Conservation (phyloP, 2,329 filamentous ascomycete genomes). For the Trichoderma lentiforme region DNA sequence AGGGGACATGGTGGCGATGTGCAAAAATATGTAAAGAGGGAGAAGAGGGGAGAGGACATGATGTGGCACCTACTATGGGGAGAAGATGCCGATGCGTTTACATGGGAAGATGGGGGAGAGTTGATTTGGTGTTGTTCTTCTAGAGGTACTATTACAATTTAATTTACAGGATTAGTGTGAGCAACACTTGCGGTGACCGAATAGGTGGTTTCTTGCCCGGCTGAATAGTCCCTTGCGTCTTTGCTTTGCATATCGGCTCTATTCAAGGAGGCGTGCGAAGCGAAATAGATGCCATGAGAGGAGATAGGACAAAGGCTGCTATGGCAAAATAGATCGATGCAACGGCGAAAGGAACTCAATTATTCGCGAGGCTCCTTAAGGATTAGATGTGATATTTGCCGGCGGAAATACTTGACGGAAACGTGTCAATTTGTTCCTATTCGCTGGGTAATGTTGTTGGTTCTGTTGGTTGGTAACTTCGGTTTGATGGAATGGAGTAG, state of each 20-base stretch:
- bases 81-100: background rate
- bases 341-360: background rate
- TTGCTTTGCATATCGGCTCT: conserved; percentile 2
- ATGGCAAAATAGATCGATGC: background rate
- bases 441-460: background rate
- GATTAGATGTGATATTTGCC: background rate
- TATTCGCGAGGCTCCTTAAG: background rate
- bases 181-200: background rate
- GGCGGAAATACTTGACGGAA: background rate
- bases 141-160: background rate
- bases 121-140: background rate
- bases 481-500: background rate
- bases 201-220: background rate
- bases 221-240: background rate
- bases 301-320: background rate
- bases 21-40: background rate
- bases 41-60: background rate
- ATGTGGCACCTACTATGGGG: conserved; percentile 6
- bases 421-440: background rate
- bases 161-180: background rate
- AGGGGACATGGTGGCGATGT: background rate
- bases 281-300: background rate
- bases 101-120: background rate
- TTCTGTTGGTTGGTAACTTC: background rate
- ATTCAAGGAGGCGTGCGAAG: background rate